phyloP scores from a whole-genome alignment of 2,329 filamentous ascomycete genomes.

The Hirsutella minnesotensis region DNA sequence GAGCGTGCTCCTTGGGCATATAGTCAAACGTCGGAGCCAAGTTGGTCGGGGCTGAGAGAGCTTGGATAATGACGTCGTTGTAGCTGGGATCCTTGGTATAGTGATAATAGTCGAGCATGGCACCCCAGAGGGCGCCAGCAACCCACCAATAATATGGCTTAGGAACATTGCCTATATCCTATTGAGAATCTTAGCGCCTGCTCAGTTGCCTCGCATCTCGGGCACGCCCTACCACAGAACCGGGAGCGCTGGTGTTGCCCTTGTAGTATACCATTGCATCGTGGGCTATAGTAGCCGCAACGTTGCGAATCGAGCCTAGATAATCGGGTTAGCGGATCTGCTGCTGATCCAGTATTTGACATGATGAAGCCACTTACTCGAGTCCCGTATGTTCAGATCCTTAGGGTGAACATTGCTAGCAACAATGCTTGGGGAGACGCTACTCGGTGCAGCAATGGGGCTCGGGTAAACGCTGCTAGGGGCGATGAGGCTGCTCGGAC shows the following conservation, averaged over 20 bases:
- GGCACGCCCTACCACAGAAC: conserved; percentile 28
- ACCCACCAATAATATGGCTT: conserved; percentile 61
- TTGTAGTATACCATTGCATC: conserved; percentile 54
- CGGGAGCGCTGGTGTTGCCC: conserved; percentile 43
- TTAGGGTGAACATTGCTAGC: conserved; percentile 13
- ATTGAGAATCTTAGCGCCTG: conserved; percentile 3
- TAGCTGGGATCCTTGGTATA: conserved; percentile 52
- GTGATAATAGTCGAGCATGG: conserved; percentile 58
- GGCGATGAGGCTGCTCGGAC: not conserved
- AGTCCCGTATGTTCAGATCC: conserved; percentile 25
- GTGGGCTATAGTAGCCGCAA: conserved; percentile 47
- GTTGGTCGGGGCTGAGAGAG: conserved; percentile 42
- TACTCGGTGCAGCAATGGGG: too few relatives aligned
- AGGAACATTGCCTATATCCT: conserved; percentile 51
- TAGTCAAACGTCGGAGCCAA: conserved; percentile 46
- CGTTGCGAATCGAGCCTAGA: conserved; percentile 48
- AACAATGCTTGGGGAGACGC: too few relatives aligned
- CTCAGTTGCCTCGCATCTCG: too few relatives aligned
- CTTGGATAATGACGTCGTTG: conserved; percentile 46
- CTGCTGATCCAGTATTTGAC: not conserved
- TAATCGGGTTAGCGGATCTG: conserved; percentile 7
- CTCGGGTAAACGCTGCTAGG: too few relatives aligned
- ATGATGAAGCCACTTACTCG: conserved; percentile 16
- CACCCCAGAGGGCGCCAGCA: conserved; percentile 52
- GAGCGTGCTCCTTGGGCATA: conserved; percentile 42